These are phyloP conservation scores for Monosporascus sp. DNA, from an alignment of 2,329 filamentous ascomycete species.

Conservation along the genomic window DNA sequence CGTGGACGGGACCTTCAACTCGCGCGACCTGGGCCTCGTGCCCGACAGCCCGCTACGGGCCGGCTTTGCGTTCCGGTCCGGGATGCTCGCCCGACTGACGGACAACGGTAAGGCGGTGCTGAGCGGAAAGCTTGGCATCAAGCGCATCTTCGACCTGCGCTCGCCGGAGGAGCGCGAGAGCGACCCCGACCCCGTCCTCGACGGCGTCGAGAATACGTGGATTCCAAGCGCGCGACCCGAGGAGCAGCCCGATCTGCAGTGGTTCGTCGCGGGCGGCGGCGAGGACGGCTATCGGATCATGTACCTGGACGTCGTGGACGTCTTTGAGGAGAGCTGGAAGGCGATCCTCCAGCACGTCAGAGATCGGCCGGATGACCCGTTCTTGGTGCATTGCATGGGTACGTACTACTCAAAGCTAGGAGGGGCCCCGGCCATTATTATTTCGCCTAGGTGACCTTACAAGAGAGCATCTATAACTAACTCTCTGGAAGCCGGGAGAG, in stretches of 20 bases:
- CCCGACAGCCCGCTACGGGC: slow-evolving; percentile 34
- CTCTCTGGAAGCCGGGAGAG: slow-evolving; percentile 40
- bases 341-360: slow-evolving; percentile 43
- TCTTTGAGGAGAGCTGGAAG: slow-evolving; percentile 36
- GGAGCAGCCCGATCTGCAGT: slow-evolving; percentile 29
- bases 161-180: slow-evolving; percentile 35
- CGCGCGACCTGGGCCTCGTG: slow-evolving; percentile 44
- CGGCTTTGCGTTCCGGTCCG: slow-evolving; percentile 41
- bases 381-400: slow-evolving; percentile 53
- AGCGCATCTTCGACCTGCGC: slow-evolving; percentile 47
- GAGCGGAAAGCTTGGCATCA: slow-evolving; percentile 30
- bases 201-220: slow-evolving; percentile 42
- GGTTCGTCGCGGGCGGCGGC: slow-evolving; percentile 41
- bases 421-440: too few relatives aligned
- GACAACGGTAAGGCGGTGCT: slow-evolving; percentile 33
- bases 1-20: slow-evolving; percentile 43
- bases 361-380: slow-evolving; percentile 37
- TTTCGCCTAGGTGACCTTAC: neutral
- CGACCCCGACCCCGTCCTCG: slow-evolving; percentile 38
- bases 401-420: slow-evolving; percentile 11
- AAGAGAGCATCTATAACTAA: slow-evolving; percentile 1
- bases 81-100: slow-evolving; percentile 33
- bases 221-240: slow-evolving; percentile 28
- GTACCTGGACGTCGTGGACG: slow-evolving; percentile 41
- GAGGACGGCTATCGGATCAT: slow-evolving; percentile 38